Evolutionary conservation across 139 green algal genomes (phyloP).

Genomic region (Tetradesmus obliquus): DNA sequence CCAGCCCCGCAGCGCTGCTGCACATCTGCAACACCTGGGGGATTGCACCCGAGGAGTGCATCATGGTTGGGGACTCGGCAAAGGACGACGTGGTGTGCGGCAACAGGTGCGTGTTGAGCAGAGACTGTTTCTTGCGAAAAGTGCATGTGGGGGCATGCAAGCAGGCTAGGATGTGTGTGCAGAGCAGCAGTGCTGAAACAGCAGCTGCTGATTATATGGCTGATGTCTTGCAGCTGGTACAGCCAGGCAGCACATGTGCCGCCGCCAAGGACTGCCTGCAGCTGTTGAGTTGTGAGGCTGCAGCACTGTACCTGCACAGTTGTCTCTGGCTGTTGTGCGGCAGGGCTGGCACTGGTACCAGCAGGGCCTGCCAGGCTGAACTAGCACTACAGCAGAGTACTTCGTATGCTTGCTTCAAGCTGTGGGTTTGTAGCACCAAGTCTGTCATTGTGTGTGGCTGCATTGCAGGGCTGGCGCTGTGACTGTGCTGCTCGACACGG

Average conservation of each 20-base stretch:
- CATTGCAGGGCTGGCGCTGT: constrained; percentile 76
- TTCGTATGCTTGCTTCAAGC: too few relatives aligned
- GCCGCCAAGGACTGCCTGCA: too few relatives aligned
- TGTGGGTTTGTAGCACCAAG: too few relatives aligned
- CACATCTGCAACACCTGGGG: constrained; percentile 88
- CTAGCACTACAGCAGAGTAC: too few relatives aligned
- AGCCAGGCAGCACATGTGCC: too few relatives aligned
- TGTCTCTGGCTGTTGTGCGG: not conserved
- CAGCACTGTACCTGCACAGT: not conserved
- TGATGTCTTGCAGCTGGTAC: too few relatives aligned
- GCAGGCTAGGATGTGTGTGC: too few relatives aligned
- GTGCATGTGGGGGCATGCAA: not conserved
- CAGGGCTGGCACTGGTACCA: too few relatives aligned
- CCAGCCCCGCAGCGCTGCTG: constrained; percentile 76
- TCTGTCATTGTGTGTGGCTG: constrained; percentile 65
- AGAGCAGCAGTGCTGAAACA: too few relatives aligned
- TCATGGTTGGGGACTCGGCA: constrained; percentile 88
- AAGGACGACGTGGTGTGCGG: constrained; percentile 60
- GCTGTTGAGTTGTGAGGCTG: not conserved
- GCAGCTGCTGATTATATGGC: too few relatives aligned
- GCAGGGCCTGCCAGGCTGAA: too few relatives aligned
- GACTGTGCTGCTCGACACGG: constrained; percentile 78
- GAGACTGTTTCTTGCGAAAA: not conserved
- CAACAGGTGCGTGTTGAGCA: not conserved
- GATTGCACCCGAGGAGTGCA: constrained; percentile 63